These are phyloP conservation scores for Trichophyton verrucosum DNA, from an alignment of 2,329 filamentous ascomycete species.

Conservation along the genomic window DNA sequence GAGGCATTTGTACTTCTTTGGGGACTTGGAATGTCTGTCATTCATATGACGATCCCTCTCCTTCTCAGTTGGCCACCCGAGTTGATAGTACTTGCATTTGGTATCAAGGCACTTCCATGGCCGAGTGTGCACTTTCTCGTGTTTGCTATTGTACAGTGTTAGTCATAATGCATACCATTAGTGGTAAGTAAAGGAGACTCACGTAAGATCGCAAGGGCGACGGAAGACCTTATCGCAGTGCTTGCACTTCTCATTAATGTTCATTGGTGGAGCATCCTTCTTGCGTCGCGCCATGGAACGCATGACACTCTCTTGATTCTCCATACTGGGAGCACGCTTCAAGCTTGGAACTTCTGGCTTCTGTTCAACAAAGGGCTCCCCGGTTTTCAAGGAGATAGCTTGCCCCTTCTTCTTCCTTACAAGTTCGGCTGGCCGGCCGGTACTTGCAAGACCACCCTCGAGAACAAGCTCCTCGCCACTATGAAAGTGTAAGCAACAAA, in stretches of 20 bases:
- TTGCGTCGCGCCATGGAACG: slow-evolving; percentile 93
- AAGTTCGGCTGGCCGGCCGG: slow-evolving; percentile 71
- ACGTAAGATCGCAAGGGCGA: slow-evolving; percentile 85
- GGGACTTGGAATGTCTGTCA: slow-evolving; percentile 78
- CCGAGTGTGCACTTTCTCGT: slow-evolving; percentile 93
- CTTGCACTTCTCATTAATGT: slow-evolving; percentile 67
- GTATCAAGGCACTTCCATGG: slow-evolving; percentile 82
- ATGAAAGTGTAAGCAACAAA: slow-evolving; percentile 25
- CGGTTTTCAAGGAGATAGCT: slow-evolving; percentile 63
- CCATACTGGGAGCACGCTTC: slow-evolving; percentile 41
- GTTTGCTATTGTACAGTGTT: slow-evolving; percentile 49
- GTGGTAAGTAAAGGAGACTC: slow-evolving; percentile 15
- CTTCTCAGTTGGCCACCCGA: slow-evolving; percentile 95
- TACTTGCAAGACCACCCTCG: slow-evolving; percentile 67
- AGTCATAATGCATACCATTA: background rate
- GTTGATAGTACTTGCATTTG: slow-evolving; percentile 78
- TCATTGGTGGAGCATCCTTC: slow-evolving; percentile 79
- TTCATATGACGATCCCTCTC: slow-evolving; percentile 93
- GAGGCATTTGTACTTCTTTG: slow-evolving; percentile 70
- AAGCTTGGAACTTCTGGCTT: slow-evolving; percentile 24
- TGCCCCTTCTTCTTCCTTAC: slow-evolving; percentile 72
- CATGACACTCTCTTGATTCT: slow-evolving; percentile 62
- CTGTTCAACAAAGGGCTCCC: slow-evolving; percentile 45
- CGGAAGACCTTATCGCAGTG: slow-evolving; percentile 90
- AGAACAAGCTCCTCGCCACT: slow-evolving; percentile 65